A percentile compares a stretch with the other conserved stretches of the same genome.
Evolutionary conservation across 306 rosid species (phyloP).

Genomic region (Vicia villosa): DNA sequence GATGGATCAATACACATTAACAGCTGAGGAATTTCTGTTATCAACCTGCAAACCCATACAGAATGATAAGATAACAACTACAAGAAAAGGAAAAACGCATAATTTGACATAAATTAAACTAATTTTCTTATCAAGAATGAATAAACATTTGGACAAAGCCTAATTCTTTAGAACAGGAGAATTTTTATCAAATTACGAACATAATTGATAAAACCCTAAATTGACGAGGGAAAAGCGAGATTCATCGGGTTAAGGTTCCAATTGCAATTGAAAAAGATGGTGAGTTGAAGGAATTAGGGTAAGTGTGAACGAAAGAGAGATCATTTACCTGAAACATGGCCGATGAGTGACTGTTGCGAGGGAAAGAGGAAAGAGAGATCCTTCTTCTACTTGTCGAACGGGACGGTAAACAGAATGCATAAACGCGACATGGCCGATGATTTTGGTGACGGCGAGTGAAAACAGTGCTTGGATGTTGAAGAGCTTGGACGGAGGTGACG

Average conservation of each 20-base stretch:
- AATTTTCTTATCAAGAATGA: background rate
- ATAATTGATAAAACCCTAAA: background rate
- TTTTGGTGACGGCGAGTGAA: too few relatives aligned
- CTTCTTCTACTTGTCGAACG: constrained; percentile 35
- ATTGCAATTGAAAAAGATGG: background rate
- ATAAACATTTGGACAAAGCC: background rate
- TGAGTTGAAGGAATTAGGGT: background rate
- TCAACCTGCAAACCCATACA: constrained; percentile 61
- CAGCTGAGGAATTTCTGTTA: constrained; percentile 91
- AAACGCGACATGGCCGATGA: too few relatives aligned
- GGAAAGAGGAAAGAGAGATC: constrained; percentile 21
- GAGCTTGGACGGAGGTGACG: too few relatives aligned
- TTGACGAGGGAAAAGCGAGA: background rate
- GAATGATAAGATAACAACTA: background rate
- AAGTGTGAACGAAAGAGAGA: constrained; percentile 2
- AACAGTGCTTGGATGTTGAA: too few relatives aligned
- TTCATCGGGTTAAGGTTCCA: constrained; percentile 15
- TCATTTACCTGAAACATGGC: constrained; percentile 50
- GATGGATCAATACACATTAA: too few relatives aligned
- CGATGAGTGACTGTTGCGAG: constrained; percentile 9
- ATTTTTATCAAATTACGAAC: background rate
- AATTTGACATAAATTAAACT: constrained; percentile 6
- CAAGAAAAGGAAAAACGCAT: too few relatives aligned
- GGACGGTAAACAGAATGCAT: constrained; percentile 8
- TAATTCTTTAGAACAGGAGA: background rate